A percentile compares a stretch with the other conserved stretches of the same genome.
phyloP scores from a whole-genome alignment of 495 filamentous ascomycete species.

The Penicillium nucicola region DNA sequence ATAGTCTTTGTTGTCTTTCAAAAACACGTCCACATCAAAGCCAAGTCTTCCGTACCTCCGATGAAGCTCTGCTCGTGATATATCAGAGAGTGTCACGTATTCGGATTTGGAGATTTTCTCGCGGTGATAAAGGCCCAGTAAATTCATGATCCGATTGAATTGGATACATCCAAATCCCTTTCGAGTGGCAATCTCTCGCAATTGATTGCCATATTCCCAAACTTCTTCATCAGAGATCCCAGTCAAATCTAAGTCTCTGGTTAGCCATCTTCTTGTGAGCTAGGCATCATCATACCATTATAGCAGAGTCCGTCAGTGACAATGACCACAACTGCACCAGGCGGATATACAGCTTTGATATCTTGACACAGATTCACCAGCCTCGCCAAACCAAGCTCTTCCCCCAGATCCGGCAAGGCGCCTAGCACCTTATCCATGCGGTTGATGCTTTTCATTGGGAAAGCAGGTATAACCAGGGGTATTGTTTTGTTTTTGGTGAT shows the following conservation, averaged over 20 bases:
- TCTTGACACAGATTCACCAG: slow-evolving; percentile 39
- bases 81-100: neutral
- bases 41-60: neutral
- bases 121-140: neutral
- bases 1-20: slow-evolving; percentile 4
- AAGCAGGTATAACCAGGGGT: slow-evolving; percentile 40
- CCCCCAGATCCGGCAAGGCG: slow-evolving; percentile 46
- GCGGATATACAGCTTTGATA: slow-evolving; percentile 41
- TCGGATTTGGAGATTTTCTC: neutral
- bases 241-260: slow-evolving; percentile 40
- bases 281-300: slow-evolving; percentile 34
- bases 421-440: slow-evolving; percentile 44
- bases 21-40: slow-evolving; percentile 2
- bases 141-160: slow-evolving; percentile 7
- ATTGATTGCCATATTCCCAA: slow-evolving; percentile 49
- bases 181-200: slow-evolving; percentile 35
- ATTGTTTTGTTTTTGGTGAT: neutral
- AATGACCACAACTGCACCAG: slow-evolving; percentile 46
- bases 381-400: slow-evolving; percentile 48
- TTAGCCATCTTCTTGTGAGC: neutral
- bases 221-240: slow-evolving; percentile 46
- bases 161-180: slow-evolving; percentile 25
- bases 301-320: slow-evolving; percentile 53
- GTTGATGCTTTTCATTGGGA: slow-evolving; percentile 54
- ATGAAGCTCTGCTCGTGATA: slow-evolving; percentile 3